Conservation (phyloP, 2,329 filamentous ascomycete species). For the Chrysosphaeria jannelii region DNA sequence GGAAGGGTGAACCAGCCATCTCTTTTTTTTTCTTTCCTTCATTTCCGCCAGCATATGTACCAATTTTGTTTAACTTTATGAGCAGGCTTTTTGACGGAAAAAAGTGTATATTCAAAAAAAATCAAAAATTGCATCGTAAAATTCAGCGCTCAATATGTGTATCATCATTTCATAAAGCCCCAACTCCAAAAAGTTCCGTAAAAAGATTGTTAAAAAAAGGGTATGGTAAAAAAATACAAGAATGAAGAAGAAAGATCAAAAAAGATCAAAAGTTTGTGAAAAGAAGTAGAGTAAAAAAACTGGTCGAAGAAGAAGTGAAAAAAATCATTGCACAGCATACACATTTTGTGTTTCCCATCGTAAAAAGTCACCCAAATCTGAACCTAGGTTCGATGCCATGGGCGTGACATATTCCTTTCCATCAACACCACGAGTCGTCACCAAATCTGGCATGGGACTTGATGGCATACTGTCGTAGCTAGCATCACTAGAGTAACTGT, state of each 20-base stretch:
- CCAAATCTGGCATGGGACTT: slow-evolving; percentile 19
- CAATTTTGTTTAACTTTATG: too few relatives aligned
- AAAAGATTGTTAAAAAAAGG: too few relatives aligned
- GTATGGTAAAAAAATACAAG: neutral
- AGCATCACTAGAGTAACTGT: slow-evolving; percentile 5
- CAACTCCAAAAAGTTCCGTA: too few relatives aligned
- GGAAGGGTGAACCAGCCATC: neutral
- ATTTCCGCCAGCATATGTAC: too few relatives aligned
- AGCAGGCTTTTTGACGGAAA: too few relatives aligned
- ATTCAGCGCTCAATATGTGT: too few relatives aligned
- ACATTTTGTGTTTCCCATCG: slow-evolving; percentile 24
- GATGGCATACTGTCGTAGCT: slow-evolving; percentile 17
- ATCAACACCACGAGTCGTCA: slow-evolving; percentile 11
- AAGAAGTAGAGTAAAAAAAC: neutral
- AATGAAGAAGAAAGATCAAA: neutral
- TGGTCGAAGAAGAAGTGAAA: neutral
- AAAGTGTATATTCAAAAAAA: too few relatives aligned
- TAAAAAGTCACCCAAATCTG: slow-evolving; percentile 27
- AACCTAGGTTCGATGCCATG: slow-evolving; percentile 29
- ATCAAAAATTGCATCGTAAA: too few relatives aligned
- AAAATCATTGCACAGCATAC: slow-evolving; percentile 7
- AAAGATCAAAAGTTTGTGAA: neutral
- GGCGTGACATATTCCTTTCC: slow-evolving; percentile 15
- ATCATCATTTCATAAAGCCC: too few relatives aligned
- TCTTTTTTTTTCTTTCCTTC: neutral